Conservation (phyloP, 1,284 basidiomycete species). For the Lignosus rhinocerotis region DNA sequence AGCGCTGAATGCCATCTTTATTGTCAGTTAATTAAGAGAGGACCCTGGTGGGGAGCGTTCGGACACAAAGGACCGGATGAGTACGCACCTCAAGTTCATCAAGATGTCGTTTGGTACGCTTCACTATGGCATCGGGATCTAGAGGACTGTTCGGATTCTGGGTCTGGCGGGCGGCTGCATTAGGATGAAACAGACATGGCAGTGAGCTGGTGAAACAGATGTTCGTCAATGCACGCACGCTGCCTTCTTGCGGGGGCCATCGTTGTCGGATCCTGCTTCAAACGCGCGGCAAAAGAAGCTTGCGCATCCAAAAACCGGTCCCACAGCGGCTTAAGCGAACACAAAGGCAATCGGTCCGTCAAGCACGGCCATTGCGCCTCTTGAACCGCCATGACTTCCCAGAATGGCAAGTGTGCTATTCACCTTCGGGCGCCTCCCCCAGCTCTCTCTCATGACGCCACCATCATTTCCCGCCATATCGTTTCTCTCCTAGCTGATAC, state of each 20-base stretch:
- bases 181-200: slow-evolving; percentile 11
- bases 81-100: slow-evolving; percentile 75
- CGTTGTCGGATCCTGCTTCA: not conserved
- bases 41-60: slow-evolving; percentile 2
- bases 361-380: no score
- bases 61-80: not conserved
- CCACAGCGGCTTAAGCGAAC: no score
- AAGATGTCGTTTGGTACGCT: slow-evolving; percentile 72
- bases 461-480: not conserved
- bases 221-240: slow-evolving; percentile 8
- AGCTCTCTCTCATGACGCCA: not conserved
- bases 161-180: slow-evolving; percentile 42
- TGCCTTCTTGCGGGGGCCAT: slow-evolving; percentile 20
- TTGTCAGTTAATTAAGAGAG: not conserved
- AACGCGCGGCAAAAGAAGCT: not conserved
- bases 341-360: no score
- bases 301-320: no score
- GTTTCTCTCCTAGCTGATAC: not conserved
- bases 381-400: not conserved
- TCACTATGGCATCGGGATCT: slow-evolving; percentile 66
- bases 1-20: slow-evolving; percentile 47
- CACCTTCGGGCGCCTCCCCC: slow-evolving; percentile 11
- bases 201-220: not conserved
- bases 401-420: slow-evolving; percentile 8
- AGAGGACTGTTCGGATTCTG: slow-evolving; percentile 36